Conservation (phyloP, 2,329 filamentous ascomycete species). For the Xylaria sp. region DNA sequence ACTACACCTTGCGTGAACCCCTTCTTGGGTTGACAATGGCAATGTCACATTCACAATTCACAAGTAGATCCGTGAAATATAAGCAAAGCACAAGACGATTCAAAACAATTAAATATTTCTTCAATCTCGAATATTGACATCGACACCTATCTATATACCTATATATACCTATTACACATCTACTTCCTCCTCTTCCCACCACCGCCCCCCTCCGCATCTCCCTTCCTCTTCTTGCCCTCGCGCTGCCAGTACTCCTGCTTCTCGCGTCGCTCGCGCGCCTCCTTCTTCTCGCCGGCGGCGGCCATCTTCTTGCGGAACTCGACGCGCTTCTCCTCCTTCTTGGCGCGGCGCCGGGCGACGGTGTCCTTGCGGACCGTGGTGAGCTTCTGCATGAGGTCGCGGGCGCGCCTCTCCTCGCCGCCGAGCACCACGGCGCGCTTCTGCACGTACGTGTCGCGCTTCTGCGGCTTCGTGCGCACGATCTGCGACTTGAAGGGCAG, state of each 20-base stretch:
- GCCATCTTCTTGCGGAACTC: conserved; percentile 85
- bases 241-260: conserved; percentile 91
- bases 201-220: conserved; percentile 53
- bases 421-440: conserved; percentile 91
- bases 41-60: neutral
- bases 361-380: conserved; percentile 92
- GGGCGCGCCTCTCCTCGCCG: conserved; percentile 87
- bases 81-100: neutral
- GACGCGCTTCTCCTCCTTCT: conserved; percentile 87
- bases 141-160: conserved; percentile 1
- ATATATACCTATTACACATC: neutral
- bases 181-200: conserved; percentile 51
- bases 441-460: conserved; percentile 87
- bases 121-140: neutral
- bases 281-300: conserved; percentile 85
- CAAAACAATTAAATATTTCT: neutral
- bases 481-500: conserved; percentile 96
- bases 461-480: conserved; percentile 80
- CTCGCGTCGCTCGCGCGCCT: conserved; percentile 87
- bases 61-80: neutral
- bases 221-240: conserved; percentile 78
- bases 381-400: conserved; percentile 91
- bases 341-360: conserved; percentile 79
- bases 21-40: neutral
- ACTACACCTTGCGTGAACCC: neutral